These are phyloP conservation scores for Rehmannia glutinosa DNA, from an alignment of 257 asterid species.

Conservation along the genomic window DNA sequence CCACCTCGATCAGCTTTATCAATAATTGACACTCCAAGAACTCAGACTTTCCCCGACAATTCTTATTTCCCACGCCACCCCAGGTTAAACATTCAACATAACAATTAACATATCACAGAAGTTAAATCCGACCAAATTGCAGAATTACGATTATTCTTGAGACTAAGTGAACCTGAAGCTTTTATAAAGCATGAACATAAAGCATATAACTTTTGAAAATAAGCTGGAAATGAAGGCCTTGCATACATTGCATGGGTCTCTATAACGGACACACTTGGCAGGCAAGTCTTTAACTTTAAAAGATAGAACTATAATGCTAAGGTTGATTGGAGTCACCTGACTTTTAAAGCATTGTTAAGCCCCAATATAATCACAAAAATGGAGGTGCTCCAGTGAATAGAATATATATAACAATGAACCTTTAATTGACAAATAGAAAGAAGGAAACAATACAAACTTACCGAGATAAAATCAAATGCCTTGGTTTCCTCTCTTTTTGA, in stretches of 20 bases:
- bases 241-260: background rate
- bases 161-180: too few species aligned
- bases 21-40: background rate
- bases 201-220: too few species aligned
- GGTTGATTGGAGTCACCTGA: background rate
- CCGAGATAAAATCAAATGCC: conserved; percentile 97
- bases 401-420: background rate
- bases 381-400: background rate
- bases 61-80: too few species aligned
- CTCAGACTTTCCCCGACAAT: background rate
- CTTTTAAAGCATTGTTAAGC: background rate
- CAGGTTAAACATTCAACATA: too few species aligned
- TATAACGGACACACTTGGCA: background rate
- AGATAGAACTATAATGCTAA: background rate
- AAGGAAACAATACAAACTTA: conserved; percentile 36
- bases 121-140: too few species aligned
- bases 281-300: background rate
- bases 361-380: background rate
- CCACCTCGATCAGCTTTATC: background rate
- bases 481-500: conserved; percentile 74
- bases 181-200: too few species aligned
- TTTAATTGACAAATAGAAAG: conserved; percentile 1
- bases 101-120: too few species aligned
- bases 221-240: too few species aligned
- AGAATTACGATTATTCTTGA: too few species aligned